phyloP scores from a whole-genome alignment of 768 basidiomycete genomes.

The Wakefieldia striispora region DNA sequence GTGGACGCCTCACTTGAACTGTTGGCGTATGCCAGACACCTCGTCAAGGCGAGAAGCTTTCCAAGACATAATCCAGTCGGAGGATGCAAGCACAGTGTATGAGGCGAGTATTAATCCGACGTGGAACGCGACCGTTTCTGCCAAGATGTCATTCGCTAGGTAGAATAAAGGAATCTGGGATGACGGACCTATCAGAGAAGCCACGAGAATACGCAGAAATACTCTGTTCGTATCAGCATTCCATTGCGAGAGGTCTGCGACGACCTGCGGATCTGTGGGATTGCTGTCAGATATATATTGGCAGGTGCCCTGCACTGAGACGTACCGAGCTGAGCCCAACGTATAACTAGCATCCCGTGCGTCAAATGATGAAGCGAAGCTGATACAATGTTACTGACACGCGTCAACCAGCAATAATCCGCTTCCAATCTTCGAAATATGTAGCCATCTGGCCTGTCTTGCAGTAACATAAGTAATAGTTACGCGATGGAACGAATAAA shows the following conservation, averaged over 20 bases:
- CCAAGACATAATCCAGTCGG: constrained; percentile 36
- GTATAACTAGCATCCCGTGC: constrained; percentile 51
- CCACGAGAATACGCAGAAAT: constrained; percentile 60
- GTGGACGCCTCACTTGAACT: constrained; percentile 50
- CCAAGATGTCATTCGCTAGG: neutral
- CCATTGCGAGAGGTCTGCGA: constrained; percentile 46
- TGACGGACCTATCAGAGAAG: constrained; percentile 58
- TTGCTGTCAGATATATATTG: neutral
- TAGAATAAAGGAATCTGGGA: neutral
- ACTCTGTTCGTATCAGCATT: constrained; percentile 45
- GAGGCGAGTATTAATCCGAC: constrained; percentile 59
- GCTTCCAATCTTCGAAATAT: constrained; percentile 57
- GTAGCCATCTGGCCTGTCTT: constrained; percentile 62
- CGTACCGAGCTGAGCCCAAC: constrained; percentile 72
- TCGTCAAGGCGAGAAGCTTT: constrained; percentile 12
- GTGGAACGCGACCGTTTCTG: constrained; percentile 80
- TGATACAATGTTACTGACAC: constrained; percentile 45
- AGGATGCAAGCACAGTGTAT: constrained; percentile 45
- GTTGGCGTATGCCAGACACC: constrained; percentile 52
- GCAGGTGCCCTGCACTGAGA: neutral
- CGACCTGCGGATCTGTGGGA: constrained; percentile 39
- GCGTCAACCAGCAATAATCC: constrained; percentile 66
- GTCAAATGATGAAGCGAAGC: constrained; percentile 2
- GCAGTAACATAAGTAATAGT: constrained; percentile 1
- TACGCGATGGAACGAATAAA: neutral